phyloP scores from a whole-genome alignment of 768 basidiomycete genomes.

The Calocybe gangraenosa region DNA sequence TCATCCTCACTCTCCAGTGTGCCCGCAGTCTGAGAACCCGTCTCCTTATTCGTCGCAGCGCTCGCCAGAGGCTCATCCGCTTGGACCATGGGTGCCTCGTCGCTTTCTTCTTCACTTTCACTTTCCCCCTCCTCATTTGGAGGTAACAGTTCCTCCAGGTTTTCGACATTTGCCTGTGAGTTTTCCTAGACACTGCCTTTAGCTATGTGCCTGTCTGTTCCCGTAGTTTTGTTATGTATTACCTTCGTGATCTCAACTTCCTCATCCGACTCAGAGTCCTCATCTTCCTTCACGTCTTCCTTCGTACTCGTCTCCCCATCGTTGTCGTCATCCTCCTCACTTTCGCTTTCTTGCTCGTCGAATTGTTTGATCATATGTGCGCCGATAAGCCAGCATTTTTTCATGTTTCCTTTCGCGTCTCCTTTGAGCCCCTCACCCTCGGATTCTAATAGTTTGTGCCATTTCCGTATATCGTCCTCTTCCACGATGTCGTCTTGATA shows the following conservation, averaged over 20 bases:
- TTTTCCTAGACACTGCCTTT: not conserved
- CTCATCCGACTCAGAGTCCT: slow-evolving; percentile 1
- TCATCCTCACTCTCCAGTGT: slow-evolving; percentile 10
- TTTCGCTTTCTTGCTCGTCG: slow-evolving; percentile 67
- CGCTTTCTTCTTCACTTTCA: slow-evolving; percentile 6
- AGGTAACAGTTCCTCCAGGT: too few species aligned
- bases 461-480: slow-evolving; percentile 84
- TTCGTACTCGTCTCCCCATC: slow-evolving; percentile 3
- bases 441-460: slow-evolving; percentile 63
- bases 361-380: slow-evolving; percentile 78
- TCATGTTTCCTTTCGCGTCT: slow-evolving; percentile 47
- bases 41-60: not conserved
- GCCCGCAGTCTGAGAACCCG: not conserved
- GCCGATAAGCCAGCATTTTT: slow-evolving; percentile 68
- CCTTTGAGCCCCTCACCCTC: slow-evolving; percentile 45
- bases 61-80: not conserved
- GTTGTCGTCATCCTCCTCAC: slow-evolving; percentile 16
- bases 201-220: not conserved
- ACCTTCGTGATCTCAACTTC: too few species aligned
- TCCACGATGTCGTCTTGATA: slow-evolving; percentile 93
- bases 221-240: too few species aligned
- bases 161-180: not conserved
- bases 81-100: too few species aligned
- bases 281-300: not conserved
- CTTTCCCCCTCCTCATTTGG: not conserved